Evolutionary conservation across 1,284 basidiomycete genomes (phyloP), one percentile per base, ranked within the genome.

Genomic region (Porogramme epimiltina): DNA sequence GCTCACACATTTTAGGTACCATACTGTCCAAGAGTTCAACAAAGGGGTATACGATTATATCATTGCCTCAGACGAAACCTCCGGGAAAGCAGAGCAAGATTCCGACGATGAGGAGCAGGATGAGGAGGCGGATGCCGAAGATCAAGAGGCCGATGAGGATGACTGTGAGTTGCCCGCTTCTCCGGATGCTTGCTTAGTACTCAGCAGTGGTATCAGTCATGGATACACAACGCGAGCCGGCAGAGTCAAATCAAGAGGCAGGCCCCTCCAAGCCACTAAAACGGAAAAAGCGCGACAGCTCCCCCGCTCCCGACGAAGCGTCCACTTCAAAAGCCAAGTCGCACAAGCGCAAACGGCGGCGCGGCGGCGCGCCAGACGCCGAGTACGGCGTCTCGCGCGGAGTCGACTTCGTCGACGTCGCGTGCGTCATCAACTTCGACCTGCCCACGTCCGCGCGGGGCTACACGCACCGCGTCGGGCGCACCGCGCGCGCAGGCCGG

Each of bases 341-440:
- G 1, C 59, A 51, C 45, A 78, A 73, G 52, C 73, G 67, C 41
- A 72, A 65, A 49, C 67, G 60, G 4, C 58, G 58, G 26, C 66
- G 64, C 24, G 65, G 19, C 42, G 34, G 37, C 22, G 66, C 59
- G 18, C 10, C 69, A 19, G 89, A 90, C 64, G 85, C 81, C 49
- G 93, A 97, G 67, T 98, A 95, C 65, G 95, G 96, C 38, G 92
- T 98, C 46, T 95, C 94, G 1, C 91, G 97, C 39, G 97, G 97
- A 2, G 87, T 99, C 58, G 97, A 99, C 73, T 99, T 99, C 70
- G 81, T 98, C 62, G 91, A 97, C 62, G 97, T 99, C 41, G 89
- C 95, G 2, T 98, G 95, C 63, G 97, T 99, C 8, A 84, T 99
- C 73, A 99, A 99, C 76, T 99, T 99, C 72, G 97, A 99, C 71